Evolutionary conservation across 345 rosid species (phyloP), one percentile per base, ranked within the genome.

Genomic region (Brassica nigra): DNA sequence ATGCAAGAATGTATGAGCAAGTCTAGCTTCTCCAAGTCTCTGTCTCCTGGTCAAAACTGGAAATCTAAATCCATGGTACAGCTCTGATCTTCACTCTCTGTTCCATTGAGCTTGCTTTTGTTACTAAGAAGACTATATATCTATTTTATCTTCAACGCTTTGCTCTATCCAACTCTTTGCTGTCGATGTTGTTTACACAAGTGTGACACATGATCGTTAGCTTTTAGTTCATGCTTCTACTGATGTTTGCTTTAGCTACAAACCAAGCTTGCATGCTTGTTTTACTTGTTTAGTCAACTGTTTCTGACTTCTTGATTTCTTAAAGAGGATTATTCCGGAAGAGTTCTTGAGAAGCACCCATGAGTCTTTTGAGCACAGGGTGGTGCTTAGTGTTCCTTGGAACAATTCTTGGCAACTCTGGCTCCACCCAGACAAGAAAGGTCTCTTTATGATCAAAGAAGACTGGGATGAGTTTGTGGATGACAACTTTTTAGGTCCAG

Each of bases 381-480:
- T 80, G 8, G 83, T 80, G 66, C 4, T 70, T 16, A 68, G 71
- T 16, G 83, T 68, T 68, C 66, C 28, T 8, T 80, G 83, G 83
- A 74, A 61, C 1, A 79, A 62, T 52, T 79, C 82, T 0, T 79
- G 82, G 82, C 74, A 67, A 6, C 20, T 68, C 47, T 74, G 76
- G 84, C 66, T 77, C 1, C 4, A 62, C 0, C 73, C 20, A 72
- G 76, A 68, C 1, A 62, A 74, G 49, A 20, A 74, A 2, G 75
- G 64, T 69, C 27, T 74, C 18, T 54, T 68, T 12, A 74, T 80
- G 66, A 2, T 16, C 0, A 12, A 80, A 80, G 52, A 80, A 74
- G 75, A 74, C 14, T 80, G 83, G 83, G 23, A 80, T 68, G 78
- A 62, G 49, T 80, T 80, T 80, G 78, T 74, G 2, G 62, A 80